Evolutionary conservation across 805 yeast genomes (phyloP).

Genomic region (Candida berthetii): DNA sequence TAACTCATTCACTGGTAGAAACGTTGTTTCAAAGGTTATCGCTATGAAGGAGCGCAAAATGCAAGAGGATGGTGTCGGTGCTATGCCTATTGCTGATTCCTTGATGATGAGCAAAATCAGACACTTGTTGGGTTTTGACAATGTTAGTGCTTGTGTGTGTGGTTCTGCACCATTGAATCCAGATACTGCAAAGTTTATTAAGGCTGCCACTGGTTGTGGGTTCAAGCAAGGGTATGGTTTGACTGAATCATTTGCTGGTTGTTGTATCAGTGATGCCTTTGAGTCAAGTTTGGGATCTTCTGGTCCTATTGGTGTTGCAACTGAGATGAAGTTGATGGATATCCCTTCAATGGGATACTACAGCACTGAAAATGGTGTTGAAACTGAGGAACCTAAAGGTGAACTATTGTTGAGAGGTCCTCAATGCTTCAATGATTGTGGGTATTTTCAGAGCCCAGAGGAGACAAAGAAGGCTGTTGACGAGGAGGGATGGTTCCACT

Average conservation of each 20-base stretch:
- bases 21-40: conserved; percentile 11
- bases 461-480: conserved; percentile 41
- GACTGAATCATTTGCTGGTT: conserved; percentile 60
- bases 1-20: conserved; percentile 5
- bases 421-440: conserved; percentile 42
- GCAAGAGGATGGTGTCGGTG: conserved; percentile 4
- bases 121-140: conserved; percentile 31
- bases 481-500: conserved; percentile 47
- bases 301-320: conserved; percentile 44
- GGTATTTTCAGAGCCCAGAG: conserved; percentile 42
- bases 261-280: conserved; percentile 29
- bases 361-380: conserved; percentile 35
- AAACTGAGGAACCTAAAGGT: conserved; percentile 26
- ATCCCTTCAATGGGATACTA: conserved; percentile 42
- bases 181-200: conserved; percentile 46
- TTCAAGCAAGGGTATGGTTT: conserved; percentile 53
- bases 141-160: conserved; percentile 24
- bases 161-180: conserved; percentile 63
- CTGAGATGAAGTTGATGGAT: conserved; percentile 49
- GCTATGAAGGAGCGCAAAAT: neutral
- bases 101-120: conserved; percentile 31
- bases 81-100: conserved; percentile 1
- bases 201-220: conserved; percentile 39
- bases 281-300: conserved; percentile 33
- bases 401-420: conserved; percentile 55